Percentiles rank a stretch among this genome's conserved stretches.
Evolutionary conservation across 257 asterid species (phyloP).

Genomic region (Eustoma russellianum): DNA sequence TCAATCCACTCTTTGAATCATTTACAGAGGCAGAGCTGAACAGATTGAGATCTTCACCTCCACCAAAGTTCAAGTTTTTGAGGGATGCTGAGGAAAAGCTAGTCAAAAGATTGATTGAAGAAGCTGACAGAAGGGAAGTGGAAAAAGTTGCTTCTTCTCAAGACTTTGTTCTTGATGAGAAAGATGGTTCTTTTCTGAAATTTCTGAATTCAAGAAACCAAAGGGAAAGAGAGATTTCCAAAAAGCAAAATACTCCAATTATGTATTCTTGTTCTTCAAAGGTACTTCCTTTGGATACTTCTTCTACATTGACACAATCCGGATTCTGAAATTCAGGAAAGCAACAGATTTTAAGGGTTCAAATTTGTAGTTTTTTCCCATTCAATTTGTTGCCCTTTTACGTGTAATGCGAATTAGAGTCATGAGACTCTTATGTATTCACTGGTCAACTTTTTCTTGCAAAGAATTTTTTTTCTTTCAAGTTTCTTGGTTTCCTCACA

Average conservation of each 20-base stretch:
- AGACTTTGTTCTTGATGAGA: slow-evolving; percentile 24
- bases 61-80: slow-evolving; percentile 85
- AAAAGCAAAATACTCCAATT: slow-evolving; percentile 11
- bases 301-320: slow-evolving; percentile 22
- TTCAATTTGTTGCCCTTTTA: slow-evolving; percentile 10
- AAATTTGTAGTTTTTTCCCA: slow-evolving; percentile 10
- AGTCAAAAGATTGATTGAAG: slow-evolving; percentile 41
- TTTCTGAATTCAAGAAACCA: slow-evolving; percentile 24
- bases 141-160: slow-evolving; percentile 16
- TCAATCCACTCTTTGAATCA: slow-evolving; percentile 81
- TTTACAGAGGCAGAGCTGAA: slow-evolving; percentile 43
- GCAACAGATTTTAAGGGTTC: slow-evolving; percentile 21
- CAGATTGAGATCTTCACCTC: slow-evolving; percentile 74
- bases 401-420: slow-evolving; percentile 19
- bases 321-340: slow-evolving; percentile 11
- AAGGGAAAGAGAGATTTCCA: slow-evolving; percentile 22
- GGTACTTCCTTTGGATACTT: slow-evolving; percentile 61
- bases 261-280: slow-evolving; percentile 30
- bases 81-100: slow-evolving; percentile 94
- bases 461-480: slow-evolving; percentile 4
- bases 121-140: slow-evolving; percentile 27
- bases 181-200: slow-evolving; percentile 27
- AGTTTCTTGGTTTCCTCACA: neutral
- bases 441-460: slow-evolving; percentile 10
- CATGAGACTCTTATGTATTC: slow-evolving; percentile 6